Base-by-base conservation (phyloP, 352 stramenopile species). In the Phytophthora sp. region DNA sequence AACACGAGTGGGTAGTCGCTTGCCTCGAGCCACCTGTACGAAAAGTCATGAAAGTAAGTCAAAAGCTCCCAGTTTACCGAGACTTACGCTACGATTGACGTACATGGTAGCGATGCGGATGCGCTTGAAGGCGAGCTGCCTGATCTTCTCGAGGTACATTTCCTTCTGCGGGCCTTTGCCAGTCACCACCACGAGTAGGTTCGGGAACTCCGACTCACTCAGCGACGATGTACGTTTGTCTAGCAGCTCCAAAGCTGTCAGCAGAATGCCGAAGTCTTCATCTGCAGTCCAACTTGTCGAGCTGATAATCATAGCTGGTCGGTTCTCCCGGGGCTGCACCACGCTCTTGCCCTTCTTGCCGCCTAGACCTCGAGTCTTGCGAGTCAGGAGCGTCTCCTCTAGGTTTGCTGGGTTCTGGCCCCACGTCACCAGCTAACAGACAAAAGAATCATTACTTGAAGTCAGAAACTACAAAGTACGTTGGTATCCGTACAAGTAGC, bases 271-370 rank as follows among this genome's bases (percentile, higher is more conserved):
- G 90, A 99, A 99, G 69, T 99, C 97, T 77, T 99, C 98, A 64
- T 99, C 98, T 3, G 96, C 85, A 6, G 98, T 99, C 97, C 97
- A 99, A 48, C 90, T 98, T 4, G 98, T 99, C 8, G 96, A 99
- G 61, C 92, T 99, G 53, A 94, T 89, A 46, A 94, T 78, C 61
- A 94, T 82, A 26, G 84, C 84, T 1, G 84, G 84, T 11, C 84
- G 80, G 27, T 91, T 71, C 27, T 76, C 48, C 12, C 82, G 82
- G 9, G 66, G n/a, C 49, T 73, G 41, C 9, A 87, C 62, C 0
- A 45, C 17, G 12, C 21, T 24, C 13, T 53, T 71, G 39, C 57
- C 54, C 15, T 74, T 77, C 39, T 69, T 81, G 5, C 60, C 67
- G 34, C 21, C 31, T 2, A 66, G 60, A 1, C 62, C 74, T 10